Evolutionary conservation across 1,284 basidiomycete genomes (phyloP).

Genomic region (Sporisorium sorghi): DNA sequence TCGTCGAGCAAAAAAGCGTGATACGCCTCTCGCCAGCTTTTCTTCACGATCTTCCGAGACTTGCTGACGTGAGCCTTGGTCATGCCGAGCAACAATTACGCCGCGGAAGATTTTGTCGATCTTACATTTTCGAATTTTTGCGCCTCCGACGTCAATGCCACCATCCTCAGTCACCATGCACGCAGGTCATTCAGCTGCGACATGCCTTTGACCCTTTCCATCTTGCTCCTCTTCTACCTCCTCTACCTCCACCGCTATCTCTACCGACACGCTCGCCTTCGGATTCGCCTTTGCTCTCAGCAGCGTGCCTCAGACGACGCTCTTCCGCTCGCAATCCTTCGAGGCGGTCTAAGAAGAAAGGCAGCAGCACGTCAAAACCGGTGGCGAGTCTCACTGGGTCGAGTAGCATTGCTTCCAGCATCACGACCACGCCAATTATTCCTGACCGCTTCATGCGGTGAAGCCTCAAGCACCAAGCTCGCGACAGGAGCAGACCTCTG

Average conservation of each 20-base stretch:
- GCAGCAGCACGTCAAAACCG: neutral
- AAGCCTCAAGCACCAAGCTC: neutral
- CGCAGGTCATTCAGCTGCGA: too few relatives aligned
- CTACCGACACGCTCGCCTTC: neutral
- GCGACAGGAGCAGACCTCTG: neutral
- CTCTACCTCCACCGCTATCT: neutral
- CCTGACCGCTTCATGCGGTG: slow-evolving; percentile 4
- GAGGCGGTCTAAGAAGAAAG: neutral
- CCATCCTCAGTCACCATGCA: neutral
- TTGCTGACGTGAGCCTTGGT: slow-evolving; percentile 31
- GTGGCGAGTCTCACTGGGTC: neutral
- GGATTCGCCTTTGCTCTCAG: neutral
- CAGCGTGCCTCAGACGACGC: neutral
- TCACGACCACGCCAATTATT: too few relatives aligned
- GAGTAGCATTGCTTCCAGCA: neutral
- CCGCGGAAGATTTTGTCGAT: neutral
- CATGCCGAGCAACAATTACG: too few relatives aligned
- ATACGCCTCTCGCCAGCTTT: slow-evolving; percentile 8
- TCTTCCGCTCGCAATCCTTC: neutral
- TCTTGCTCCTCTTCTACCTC: neutral
- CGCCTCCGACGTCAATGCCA: neutral
- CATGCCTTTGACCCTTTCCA: neutral
- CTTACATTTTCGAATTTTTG: neutral
- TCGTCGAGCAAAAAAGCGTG: neutral
- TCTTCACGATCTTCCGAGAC: slow-evolving; percentile 17